Percentiles rank a stretch among this genome's conserved stretches.
phyloP scores from a whole-genome alignment of 1,284 basidiomycete genomes.

The Thecaphora frezii region DNA sequence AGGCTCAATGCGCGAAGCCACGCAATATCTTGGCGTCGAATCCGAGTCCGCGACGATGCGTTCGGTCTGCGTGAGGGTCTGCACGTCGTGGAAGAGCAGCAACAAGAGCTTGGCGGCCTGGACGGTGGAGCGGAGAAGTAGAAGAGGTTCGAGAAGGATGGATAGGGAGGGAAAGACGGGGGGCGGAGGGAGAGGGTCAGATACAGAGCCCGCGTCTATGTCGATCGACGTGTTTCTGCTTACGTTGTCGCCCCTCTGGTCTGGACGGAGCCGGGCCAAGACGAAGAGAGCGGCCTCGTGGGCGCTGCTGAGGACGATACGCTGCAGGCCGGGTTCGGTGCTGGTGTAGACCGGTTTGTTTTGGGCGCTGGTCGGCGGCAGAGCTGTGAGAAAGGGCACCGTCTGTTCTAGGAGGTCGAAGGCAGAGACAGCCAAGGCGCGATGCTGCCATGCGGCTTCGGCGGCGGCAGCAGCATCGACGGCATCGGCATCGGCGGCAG shows the following conservation, averaged over 20 bases:
- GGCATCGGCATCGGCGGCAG: too few relatives aligned
- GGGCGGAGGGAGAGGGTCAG: too few relatives aligned
- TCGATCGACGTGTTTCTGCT: too few relatives aligned
- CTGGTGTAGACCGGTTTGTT: not conserved
- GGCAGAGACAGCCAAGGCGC: not conserved
- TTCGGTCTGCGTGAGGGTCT: conserved; percentile 4
- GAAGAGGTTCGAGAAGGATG: too few relatives aligned
- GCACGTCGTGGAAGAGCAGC: not conserved
- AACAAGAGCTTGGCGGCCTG: not conserved
- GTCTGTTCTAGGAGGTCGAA: conserved; percentile 9
- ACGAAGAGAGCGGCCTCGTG: not conserved
- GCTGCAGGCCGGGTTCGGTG: not conserved
- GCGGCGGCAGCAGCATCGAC: too few relatives aligned
- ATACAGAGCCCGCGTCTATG: too few relatives aligned
- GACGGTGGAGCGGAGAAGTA: too few relatives aligned
- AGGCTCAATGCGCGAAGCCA: conserved; percentile 9
- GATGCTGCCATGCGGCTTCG: not conserved
- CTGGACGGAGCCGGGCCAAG: not conserved
- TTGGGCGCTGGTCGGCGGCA: not conserved
- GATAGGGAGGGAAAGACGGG: too few relatives aligned
- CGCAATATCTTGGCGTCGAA: conserved; percentile 4
- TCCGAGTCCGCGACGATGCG: conserved; percentile 10
- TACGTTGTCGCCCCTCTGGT: conserved; percentile 1
- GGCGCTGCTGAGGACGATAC: not conserved
- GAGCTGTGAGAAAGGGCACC: conserved; percentile 15